Percentiles rank a stretch among this genome's conserved stretches.
phyloP scores from a whole-genome alignment of 2,329 filamentous ascomycete genomes.

The Colletotrichum sp. region DNA sequence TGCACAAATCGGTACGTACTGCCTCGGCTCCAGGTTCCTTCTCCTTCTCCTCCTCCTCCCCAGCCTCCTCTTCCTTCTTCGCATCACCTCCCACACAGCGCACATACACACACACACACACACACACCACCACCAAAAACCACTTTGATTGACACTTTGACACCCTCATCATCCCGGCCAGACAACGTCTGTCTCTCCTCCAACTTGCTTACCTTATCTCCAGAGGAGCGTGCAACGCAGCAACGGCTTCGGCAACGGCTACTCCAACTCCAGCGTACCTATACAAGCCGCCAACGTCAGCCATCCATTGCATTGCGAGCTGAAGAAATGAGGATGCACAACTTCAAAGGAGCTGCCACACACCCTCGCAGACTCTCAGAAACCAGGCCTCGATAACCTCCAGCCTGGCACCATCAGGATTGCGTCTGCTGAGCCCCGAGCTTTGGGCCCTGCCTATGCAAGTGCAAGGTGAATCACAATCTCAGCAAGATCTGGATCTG shows the following conservation, averaged over 20 bases:
- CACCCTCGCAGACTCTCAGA: not conserved
- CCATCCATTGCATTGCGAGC: not conserved
- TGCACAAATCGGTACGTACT: not conserved
- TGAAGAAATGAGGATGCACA: not conserved
- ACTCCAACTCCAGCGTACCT: not conserved
- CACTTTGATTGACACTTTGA: not conserved
- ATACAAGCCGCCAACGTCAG: not conserved
- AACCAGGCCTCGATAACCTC: not conserved
- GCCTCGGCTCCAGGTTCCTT: not conserved
- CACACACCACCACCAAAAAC: not conserved
- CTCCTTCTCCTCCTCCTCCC: not conserved
- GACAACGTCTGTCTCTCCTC: not conserved
- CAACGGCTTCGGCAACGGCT: not conserved
- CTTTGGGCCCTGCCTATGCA: not conserved
- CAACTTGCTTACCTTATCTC: not conserved
- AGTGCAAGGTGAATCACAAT: conserved; percentile 1
- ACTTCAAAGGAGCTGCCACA: not conserved
- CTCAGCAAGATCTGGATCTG: conserved; percentile 1
- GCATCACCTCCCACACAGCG: not conserved
- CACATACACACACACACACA: not conserved
- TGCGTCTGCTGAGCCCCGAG: not conserved
- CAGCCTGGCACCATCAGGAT: not conserved
- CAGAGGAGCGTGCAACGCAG: not conserved
- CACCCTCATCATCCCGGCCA: not conserved
- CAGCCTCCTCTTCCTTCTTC: not conserved